These are phyloP conservation scores for Xylariaceae sp. DNA, from an alignment of 2,329 filamentous ascomycete genomes.

Conservation along the genomic window DNA sequence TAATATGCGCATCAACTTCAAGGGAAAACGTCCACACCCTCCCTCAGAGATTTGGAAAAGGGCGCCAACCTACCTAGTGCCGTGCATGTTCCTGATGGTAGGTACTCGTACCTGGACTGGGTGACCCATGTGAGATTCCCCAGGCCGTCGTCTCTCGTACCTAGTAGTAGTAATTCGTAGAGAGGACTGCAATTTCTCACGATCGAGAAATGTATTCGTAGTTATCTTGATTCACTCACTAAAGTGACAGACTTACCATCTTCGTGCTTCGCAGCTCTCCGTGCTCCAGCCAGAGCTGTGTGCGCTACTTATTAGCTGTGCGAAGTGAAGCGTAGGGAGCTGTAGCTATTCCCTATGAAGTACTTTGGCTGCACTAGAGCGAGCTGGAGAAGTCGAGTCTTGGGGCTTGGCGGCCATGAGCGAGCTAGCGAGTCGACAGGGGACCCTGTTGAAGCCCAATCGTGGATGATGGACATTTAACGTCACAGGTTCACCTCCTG, in stretches of 20 bases:
- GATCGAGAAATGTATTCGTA: too few species aligned
- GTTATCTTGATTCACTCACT: not conserved
- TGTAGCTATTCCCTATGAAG: conserved; percentile 5
- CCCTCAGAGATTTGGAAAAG: not conserved
- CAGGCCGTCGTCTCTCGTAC: not conserved
- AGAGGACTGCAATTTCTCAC: too few species aligned
- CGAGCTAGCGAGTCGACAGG: conserved; percentile 12
- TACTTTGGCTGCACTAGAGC: not conserved
- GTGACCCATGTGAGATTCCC: conserved; percentile 2
- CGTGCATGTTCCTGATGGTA: not conserved
- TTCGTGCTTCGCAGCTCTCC: too few species aligned
- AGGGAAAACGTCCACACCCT: not conserved
- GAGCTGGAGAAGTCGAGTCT: conserved; percentile 7
- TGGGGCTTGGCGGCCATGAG: conserved; percentile 17
- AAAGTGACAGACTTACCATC: not conserved
- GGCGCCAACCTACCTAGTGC: not conserved
- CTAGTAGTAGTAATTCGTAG: not conserved
- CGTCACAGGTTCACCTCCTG: conserved; percentile 13
- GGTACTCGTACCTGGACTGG: not conserved
- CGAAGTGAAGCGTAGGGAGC: conserved; percentile 1
- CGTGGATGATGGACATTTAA: conserved; percentile 14
- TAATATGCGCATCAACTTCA: conserved; percentile 9
- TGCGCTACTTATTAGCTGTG: too few species aligned
- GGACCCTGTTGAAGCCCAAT: conserved; percentile 13
- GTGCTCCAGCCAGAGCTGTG: too few species aligned